Evolutionary conservation across 2,329 filamentous ascomycete species (phyloP).

Genomic region (Paradendryphiella salina): DNA sequence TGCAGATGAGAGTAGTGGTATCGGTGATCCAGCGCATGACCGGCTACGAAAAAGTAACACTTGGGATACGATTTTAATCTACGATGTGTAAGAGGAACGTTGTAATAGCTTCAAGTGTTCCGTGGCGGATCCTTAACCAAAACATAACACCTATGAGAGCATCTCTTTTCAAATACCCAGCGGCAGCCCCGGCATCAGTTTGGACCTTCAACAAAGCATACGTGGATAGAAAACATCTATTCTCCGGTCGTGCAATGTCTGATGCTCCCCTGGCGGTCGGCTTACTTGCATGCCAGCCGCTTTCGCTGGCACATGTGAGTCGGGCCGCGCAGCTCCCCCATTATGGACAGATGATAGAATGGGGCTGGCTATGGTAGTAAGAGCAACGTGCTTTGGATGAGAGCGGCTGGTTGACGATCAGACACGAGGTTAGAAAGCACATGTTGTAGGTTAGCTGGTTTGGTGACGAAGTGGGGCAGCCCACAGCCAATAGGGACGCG

Average conservation of each 20-base stretch:
- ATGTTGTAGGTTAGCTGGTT: neutral
- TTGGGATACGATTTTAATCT: no score
- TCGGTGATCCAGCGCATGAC: no score
- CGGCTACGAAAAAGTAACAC: no score
- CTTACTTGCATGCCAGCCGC: neutral
- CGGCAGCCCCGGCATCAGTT: no score
- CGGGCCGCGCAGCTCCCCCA: neutral
- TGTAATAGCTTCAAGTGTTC: no score
- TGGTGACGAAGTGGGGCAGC: neutral
- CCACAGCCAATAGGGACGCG: neutral
- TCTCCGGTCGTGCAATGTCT: neutral
- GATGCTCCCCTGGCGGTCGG: neutral
- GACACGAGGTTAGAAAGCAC: neutral
- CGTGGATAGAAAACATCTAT: neutral
- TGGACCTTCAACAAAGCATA: no score
- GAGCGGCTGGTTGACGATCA: no score
- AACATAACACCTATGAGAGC: no score
- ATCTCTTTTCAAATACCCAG: no score
- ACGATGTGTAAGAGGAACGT: no score
- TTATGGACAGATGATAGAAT: neutral
- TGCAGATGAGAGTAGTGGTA: no score
- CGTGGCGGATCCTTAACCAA: no score
- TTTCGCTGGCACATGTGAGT: neutral
- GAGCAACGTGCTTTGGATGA: neutral
- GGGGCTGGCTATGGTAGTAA: neutral